A percentile compares a stretch with the other conserved stretches of the same genome.
These are phyloP conservation scores for Phytopythium aichiense DNA, from an alignment of 352 stramenopile species.

Conservation along the genomic window DNA sequence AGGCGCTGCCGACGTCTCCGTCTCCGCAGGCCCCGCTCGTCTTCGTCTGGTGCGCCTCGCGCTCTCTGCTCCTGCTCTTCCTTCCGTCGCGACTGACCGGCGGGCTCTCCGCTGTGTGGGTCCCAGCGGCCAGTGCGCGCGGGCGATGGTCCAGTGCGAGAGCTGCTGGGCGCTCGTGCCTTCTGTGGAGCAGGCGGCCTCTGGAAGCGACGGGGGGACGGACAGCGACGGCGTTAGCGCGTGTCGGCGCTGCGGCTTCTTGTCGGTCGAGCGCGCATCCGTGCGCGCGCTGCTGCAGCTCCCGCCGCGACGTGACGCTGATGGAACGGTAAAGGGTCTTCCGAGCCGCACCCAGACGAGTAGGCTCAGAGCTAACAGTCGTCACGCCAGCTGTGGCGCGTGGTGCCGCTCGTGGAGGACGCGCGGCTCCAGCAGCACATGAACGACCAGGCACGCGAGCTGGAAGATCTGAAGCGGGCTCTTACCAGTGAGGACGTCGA, in stretches of 20 bases:
- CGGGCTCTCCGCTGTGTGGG: not conserved
- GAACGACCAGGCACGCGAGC: not conserved
- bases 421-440: not conserved
- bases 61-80: not conserved
- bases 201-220: not conserved
- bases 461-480: not conserved
- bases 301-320: not conserved
- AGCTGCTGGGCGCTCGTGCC: constrained; percentile 4
- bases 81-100: not conserved
- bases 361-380: not conserved
- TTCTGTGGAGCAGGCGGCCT: not conserved
- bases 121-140: not conserved
- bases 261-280: not conserved
- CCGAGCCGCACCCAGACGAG: not conserved
- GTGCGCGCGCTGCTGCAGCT: constrained; percentile 6
- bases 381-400: not conserved
- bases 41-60: constrained; percentile 4
- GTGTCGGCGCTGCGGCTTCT: constrained; percentile 6
- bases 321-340: not conserved
- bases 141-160: constrained; percentile 1
- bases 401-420: not conserved
- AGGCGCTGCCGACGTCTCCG: not conserved
- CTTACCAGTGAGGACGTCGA: not conserved
- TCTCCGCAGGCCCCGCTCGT: constrained; percentile 2
- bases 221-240: not conserved